A percentile compares a stretch with the other conserved stretches of the same genome.
These are phyloP conservation scores for Phytophthora idaei DNA, from an alignment of 352 stramenopile species.

Conservation along the genomic window DNA sequence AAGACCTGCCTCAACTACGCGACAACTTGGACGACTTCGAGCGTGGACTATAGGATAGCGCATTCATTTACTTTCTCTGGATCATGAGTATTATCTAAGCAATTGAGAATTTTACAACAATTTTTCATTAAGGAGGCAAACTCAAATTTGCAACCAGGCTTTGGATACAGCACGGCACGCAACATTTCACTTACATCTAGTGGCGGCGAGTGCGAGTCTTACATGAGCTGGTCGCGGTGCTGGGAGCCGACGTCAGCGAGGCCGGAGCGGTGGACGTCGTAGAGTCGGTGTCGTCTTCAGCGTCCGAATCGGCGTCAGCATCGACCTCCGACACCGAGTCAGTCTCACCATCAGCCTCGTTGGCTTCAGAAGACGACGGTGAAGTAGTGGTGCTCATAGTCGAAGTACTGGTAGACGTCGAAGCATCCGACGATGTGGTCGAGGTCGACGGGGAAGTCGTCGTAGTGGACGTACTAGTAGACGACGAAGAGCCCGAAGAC, in stretches of 20 bases:
- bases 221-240: conserved; percentile 20
- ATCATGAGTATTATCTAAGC: background rate
- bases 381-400: conserved; percentile 4
- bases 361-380: conserved; percentile 14
- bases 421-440: conserved; percentile 8
- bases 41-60: background rate
- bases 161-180: conserved; percentile 6
- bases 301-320: conserved; percentile 14
- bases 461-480: conserved; percentile 6
- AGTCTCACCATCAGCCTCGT: conserved; percentile 14
- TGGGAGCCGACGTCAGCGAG: conserved; percentile 7
- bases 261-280: background rate
- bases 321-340: conserved; percentile 15
- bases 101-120: background rate
- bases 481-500: background rate
- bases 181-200: conserved; percentile 14
- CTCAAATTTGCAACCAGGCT: conserved; percentile 1
- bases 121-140: conserved; percentile 14
- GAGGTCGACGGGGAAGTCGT: conserved; percentile 15
- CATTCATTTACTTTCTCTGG: background rate
- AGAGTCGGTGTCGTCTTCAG: conserved; percentile 10
- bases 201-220: conserved; percentile 15
- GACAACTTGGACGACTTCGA: background rate
- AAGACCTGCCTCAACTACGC: background rate
- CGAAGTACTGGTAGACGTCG: conserved; percentile 10